Percentiles rank a stretch among this genome's conserved stretches.
Conservation (phyloP, 345 rosid genomes). For the Sisymbrium altissimum region DNA sequence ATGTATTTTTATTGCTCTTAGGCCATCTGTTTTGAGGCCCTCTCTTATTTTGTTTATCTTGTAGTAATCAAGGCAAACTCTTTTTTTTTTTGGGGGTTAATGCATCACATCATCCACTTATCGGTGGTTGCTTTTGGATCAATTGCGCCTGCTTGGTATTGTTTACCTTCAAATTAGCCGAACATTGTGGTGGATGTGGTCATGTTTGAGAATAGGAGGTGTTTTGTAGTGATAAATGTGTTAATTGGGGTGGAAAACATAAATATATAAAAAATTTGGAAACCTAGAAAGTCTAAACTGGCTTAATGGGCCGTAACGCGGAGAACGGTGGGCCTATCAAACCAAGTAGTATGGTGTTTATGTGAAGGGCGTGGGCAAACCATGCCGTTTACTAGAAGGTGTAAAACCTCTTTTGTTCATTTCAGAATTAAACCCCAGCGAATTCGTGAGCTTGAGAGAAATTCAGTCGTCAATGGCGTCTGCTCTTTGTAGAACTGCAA, state of each 20-base stretch:
- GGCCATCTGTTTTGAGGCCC: neutral
- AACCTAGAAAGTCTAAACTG: neutral
- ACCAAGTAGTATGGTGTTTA: neutral
- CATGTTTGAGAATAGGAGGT: neutral
- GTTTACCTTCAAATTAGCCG: neutral
- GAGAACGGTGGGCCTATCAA: neutral
- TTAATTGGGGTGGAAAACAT: neutral
- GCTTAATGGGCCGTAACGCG: neutral
- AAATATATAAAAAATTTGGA: neutral
- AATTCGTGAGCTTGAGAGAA: neutral
- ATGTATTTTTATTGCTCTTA: neutral
- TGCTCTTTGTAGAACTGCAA: constrained; percentile 43
- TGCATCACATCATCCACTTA: neutral
- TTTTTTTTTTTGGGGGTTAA: neutral
- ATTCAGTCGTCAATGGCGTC: constrained; percentile 49
- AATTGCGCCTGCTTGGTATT: neutral
- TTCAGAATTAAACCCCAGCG: constrained; percentile 17
- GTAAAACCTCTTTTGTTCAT: constrained; percentile 5
- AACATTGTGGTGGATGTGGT: neutral
- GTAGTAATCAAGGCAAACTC: neutral
- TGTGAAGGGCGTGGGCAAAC: neutral
- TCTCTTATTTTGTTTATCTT: neutral
- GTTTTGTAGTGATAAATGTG: neutral
- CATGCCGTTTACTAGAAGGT: neutral
- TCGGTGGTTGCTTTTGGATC: constrained; percentile 2